These are phyloP conservation scores for Lactarius sanguifluus DNA, from an alignment of 768 basidiomycete species.

Conservation along the genomic window DNA sequence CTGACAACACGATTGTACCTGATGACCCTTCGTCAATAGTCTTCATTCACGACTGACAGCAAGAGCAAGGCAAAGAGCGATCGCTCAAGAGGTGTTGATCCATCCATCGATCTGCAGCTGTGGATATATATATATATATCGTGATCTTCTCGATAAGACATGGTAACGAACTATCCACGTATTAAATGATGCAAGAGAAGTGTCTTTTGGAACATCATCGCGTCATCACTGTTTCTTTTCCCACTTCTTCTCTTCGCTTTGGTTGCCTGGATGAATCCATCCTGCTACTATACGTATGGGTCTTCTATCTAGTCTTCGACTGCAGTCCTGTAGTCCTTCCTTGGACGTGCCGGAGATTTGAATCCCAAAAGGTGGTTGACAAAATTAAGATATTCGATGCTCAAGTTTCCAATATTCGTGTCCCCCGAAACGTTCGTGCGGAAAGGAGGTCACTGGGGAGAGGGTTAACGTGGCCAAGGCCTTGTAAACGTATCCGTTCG, in stretches of 20 bases:
- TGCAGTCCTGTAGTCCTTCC: neutral
- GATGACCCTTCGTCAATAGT: neutral
- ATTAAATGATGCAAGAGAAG: neutral
- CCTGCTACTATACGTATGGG: neutral
- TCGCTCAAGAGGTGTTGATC: neutral
- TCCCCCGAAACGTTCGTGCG: neutral
- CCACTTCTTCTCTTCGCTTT: constrained; percentile 2
- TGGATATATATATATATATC: neutral
- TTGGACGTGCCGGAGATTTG: neutral
- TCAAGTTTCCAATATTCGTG: constrained; percentile 12
- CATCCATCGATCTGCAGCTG: neutral
- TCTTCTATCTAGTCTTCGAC: neutral
- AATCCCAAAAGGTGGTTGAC: neutral
- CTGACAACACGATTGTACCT: no score
- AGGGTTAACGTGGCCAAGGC: neutral
- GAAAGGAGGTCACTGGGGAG: neutral
- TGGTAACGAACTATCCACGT: neutral
- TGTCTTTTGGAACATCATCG: neutral
- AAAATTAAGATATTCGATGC: constrained; percentile 3
- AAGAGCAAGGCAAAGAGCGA: no score
- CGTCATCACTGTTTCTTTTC: neutral
- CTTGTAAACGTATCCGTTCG: neutral
- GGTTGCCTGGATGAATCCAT: neutral
- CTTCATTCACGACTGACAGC: neutral
- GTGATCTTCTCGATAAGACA: neutral